Percentiles rank a stretch among this genome's conserved stretches.
phyloP scores from a whole-genome alignment of 1,284 basidiomycete genomes.

The Ustilago sp. region DNA sequence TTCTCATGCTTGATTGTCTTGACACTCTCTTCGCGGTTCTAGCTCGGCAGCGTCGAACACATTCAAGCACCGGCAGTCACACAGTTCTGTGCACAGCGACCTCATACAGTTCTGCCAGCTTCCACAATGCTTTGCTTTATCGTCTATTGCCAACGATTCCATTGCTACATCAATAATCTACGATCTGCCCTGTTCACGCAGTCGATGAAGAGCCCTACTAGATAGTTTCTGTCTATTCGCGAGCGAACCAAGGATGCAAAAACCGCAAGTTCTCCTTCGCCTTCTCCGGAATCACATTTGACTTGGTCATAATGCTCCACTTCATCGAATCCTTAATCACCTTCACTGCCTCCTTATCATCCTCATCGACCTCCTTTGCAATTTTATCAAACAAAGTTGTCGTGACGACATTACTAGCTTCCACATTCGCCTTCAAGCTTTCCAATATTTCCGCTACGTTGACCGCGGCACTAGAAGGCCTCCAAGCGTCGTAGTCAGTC shows the following conservation, averaged over 20 bases:
- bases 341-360: slow-evolving; percentile 54
- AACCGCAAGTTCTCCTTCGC: slow-evolving; percentile 81
- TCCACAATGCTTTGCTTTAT: too few relatives aligned
- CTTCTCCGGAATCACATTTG: slow-evolving; percentile 75
- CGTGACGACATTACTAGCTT: slow-evolving; percentile 78
- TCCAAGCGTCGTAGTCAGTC: slow-evolving; percentile 72
- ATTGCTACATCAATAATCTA: too few relatives aligned
- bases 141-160: too few relatives aligned
- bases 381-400: slow-evolving; percentile 83
- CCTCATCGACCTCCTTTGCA: slow-evolving; percentile 70
- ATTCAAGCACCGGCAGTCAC: too few relatives aligned
- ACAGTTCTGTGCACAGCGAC: too few relatives aligned
- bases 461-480: slow-evolving; percentile 82
- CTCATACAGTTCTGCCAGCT: too few relatives aligned
- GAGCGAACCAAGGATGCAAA: slow-evolving; percentile 74
- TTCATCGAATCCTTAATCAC: slow-evolving; percentile 56
- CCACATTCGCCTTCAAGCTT: slow-evolving; percentile 85
- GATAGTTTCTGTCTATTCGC: slow-evolving; percentile 17
- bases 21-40: too few relatives aligned
- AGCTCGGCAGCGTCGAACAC: too few relatives aligned
- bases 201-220: neutral
- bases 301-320: slow-evolving; percentile 79
- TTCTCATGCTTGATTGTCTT: neutral
- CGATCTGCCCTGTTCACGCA: neutral
- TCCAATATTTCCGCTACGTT: slow-evolving; percentile 90